Evolutionary conservation across 192 early-diverging fungal genomes (phyloP).

Genomic region (Dimargaris verticillata): DNA sequence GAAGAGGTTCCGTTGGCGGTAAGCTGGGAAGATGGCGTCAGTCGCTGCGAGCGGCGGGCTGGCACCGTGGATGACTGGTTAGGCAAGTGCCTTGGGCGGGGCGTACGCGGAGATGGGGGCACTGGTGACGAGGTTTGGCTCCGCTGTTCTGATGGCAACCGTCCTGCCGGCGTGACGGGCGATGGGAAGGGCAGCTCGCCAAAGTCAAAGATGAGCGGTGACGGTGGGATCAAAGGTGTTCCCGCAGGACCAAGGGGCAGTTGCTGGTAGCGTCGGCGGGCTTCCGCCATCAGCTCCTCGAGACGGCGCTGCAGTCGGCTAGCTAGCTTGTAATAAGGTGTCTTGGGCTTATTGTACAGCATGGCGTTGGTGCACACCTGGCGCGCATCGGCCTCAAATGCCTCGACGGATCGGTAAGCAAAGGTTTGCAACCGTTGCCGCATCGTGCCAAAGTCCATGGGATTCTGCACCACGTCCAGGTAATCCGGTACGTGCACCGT

Average conservation of each 20-base stretch:
- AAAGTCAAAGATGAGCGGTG: constrained; percentile 3
- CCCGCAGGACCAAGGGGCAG: background rate
- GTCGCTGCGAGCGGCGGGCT: too few relatives aligned
- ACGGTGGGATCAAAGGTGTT: constrained; percentile 6
- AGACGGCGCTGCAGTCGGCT: constrained; percentile 17
- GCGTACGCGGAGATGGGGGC: too few relatives aligned
- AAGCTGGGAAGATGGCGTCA: too few relatives aligned
- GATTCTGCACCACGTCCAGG: constrained; percentile 38
- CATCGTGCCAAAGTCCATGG: constrained; percentile 69
- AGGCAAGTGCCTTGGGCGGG: too few relatives aligned
- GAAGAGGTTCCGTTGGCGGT: too few relatives aligned
- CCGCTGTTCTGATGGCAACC: too few relatives aligned
- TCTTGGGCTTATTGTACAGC: constrained; percentile 26
- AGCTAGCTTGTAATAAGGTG: constrained; percentile 25
- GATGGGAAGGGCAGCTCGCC: background rate
- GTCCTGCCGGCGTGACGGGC: background rate
- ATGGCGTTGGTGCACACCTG: constrained; percentile 24
- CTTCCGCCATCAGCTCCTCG: constrained; percentile 15
- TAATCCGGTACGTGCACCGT: constrained; percentile 58
- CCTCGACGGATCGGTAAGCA: constrained; percentile 37
- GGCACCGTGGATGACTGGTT: too few relatives aligned
- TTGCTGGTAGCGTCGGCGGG: constrained; percentile 5
- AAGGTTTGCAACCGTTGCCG: constrained; percentile 31
- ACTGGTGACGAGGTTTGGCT: too few relatives aligned
- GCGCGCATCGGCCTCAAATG: constrained; percentile 32